Conservation (phyloP, 768 basidiomycete genomes). For the Paxillus involutus region DNA sequence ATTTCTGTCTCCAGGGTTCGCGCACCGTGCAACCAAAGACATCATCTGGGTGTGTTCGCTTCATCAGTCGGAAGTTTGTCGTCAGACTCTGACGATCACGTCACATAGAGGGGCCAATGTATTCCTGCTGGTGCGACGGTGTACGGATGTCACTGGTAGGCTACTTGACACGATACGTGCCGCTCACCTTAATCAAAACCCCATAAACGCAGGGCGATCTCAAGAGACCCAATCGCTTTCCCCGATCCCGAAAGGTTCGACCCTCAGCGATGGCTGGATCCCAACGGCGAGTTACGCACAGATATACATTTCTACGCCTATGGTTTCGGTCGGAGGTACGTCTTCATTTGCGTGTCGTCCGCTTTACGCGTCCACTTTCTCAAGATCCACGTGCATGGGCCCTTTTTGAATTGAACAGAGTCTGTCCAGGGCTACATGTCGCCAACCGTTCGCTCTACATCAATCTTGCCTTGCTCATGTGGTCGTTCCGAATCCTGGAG, state of each 20-base stretch:
- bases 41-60: slow-evolving; percentile 8
- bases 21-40: slow-evolving; percentile 7
- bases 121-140: slow-evolving; percentile 27
- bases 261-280: slow-evolving; percentile 50
- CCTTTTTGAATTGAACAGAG: slow-evolving; percentile 27
- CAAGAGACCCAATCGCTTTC: slow-evolving; percentile 53
- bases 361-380: no score
- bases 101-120: slow-evolving; percentile 13
- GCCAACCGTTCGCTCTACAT: slow-evolving; percentile 51
- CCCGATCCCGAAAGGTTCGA: slow-evolving; percentile 51
- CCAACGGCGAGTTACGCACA: slow-evolving; percentile 41
- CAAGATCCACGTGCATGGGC: no score
- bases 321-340: slow-evolving; percentile 49
- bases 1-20: not conserved
- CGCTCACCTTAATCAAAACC: no score
- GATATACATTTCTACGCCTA: slow-evolving; percentile 50
- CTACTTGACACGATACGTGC: slow-evolving; percentile 1
- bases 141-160: slow-evolving; percentile 14
- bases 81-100: slow-evolving; percentile 28
- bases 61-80: slow-evolving; percentile 2
- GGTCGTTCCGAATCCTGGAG: slow-evolving; percentile 55
- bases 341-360: no score
- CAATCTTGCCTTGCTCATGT: slow-evolving; percentile 59
- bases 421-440: slow-evolving; percentile 60
- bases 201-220: slow-evolving; percentile 38